phyloP scores from a whole-genome alignment of 2,329 filamentous ascomycete species.

The Helminthosporium solani region DNA sequence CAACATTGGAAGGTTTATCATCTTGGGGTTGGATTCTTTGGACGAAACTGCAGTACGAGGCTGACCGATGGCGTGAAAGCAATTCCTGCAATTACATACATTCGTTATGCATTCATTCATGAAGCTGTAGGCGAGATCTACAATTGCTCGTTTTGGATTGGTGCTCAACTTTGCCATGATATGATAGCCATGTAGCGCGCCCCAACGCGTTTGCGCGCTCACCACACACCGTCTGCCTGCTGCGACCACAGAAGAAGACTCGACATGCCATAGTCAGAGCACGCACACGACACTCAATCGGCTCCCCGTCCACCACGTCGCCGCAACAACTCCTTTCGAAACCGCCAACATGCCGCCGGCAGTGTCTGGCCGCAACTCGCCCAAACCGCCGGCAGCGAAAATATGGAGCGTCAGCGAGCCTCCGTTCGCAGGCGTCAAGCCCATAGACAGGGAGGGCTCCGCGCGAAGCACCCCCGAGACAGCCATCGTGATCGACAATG shows the following conservation, averaged over 20 bases:
- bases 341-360: slow-evolving; percentile 42
- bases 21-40: no score
- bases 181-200: neutral
- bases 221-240: neutral
- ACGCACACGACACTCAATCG: no score
- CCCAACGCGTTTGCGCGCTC: neutral
- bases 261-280: slow-evolving; percentile 37
- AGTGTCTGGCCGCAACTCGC: slow-evolving; percentile 50
- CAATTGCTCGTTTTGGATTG: no score
- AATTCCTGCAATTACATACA: no score
- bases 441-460: slow-evolving; percentile 67
- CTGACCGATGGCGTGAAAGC: no score
- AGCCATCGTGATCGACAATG: slow-evolving; percentile 97
- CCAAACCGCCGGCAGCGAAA: slow-evolving; percentile 55
- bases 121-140: no score
- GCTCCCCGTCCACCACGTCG: slow-evolving; percentile 8
- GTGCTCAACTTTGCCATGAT: no score
- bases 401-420: slow-evolving; percentile 58
- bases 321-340: slow-evolving; percentile 41
- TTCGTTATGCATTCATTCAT: no score
- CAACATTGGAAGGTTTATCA: no score
- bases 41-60: no score
- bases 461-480: slow-evolving; percentile 62
- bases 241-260: slow-evolving; percentile 5
- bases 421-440: slow-evolving; percentile 61